Conservation (phyloP, 306 rosid genomes). For the Vigna radiata region DNA sequence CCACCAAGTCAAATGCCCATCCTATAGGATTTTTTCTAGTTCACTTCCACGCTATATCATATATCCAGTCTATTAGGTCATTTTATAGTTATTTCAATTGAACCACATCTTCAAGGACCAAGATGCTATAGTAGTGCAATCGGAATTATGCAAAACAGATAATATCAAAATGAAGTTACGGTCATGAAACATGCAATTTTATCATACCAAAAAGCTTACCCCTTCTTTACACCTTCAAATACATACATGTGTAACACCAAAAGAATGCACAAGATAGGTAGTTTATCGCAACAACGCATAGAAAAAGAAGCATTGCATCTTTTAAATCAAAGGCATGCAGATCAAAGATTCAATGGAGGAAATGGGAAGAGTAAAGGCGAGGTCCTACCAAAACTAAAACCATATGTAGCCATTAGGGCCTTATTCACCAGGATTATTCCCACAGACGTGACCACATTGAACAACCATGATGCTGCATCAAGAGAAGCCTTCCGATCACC, state of each 20-base stretch:
- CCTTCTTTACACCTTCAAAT: neutral
- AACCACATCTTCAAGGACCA: neutral
- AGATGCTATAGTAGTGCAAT: slow-evolving; percentile 20
- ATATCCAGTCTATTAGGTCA: slow-evolving; percentile 33
- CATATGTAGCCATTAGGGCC: slow-evolving; percentile 81
- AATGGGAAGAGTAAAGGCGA: slow-evolving; percentile 18
- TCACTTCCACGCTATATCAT: slow-evolving; percentile 27
- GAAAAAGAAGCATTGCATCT: slow-evolving; percentile 21
- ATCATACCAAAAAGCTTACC: slow-evolving; percentile 7
- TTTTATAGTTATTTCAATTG: slow-evolving; percentile 4
- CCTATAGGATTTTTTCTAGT: slow-evolving; percentile 8
- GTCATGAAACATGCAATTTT: slow-evolving; percentile 29
- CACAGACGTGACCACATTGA: slow-evolving; percentile 87
- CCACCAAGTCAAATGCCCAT: slow-evolving; percentile 13
- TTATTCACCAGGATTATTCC: slow-evolving; percentile 85
- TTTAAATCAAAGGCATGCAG: slow-evolving; percentile 29
- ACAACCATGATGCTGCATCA: slow-evolving; percentile 84
- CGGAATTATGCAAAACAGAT: slow-evolving; percentile 18
- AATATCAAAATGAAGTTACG: slow-evolving; percentile 33
- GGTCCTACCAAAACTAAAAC: slow-evolving; percentile 75
- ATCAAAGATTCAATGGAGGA: slow-evolving; percentile 33
- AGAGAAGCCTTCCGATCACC: slow-evolving; percentile 74
- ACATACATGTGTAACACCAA: neutral
- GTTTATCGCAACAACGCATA: slow-evolving; percentile 23
- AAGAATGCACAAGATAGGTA: slow-evolving; percentile 25